Conservation (phyloP, 768 basidiomycete species). For the Leccinum longicurvipes region DNA sequence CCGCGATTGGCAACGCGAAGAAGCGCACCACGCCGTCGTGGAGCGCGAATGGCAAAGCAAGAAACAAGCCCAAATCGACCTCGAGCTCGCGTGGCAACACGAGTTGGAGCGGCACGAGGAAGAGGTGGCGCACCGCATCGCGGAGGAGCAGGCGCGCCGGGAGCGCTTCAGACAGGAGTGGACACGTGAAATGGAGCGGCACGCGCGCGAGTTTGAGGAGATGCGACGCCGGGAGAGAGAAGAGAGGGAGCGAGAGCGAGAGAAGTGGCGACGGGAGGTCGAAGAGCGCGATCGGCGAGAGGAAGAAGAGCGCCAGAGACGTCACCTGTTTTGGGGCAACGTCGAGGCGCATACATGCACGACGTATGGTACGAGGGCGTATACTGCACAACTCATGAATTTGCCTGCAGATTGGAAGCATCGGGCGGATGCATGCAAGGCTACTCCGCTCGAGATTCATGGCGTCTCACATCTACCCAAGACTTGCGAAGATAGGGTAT, state of each 20-base stretch:
- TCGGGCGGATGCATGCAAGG: conserved; percentile 20
- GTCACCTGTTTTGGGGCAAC: not conserved
- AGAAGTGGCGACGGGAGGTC: conserved; percentile 13
- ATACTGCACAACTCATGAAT: conserved; percentile 28
- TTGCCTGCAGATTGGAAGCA: conserved; percentile 21
- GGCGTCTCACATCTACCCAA: conserved; percentile 16
- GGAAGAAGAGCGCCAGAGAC: not conserved
- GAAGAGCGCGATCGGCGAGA: conserved; percentile 12
- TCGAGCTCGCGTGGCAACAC: conserved; percentile 2
- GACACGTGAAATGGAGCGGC: not conserved
- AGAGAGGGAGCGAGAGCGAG: not conserved
- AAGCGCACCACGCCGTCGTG: not conserved
- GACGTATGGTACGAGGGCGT: conserved; percentile 18
- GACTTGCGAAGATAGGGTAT: conserved; percentile 18
- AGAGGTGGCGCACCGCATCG: not conserved
- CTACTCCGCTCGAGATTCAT: conserved; percentile 20
- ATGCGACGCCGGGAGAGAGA: not conserved
- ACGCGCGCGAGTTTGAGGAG: not conserved
- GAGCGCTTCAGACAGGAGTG: not conserved
- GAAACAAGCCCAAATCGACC: not conserved
- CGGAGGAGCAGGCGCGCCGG: not conserved
- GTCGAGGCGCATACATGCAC: not conserved
- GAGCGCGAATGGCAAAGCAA: conserved; percentile 2
- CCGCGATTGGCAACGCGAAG: conserved; percentile 6
- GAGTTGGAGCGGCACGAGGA: not conserved